phyloP scores from a whole-genome alignment of 768 basidiomycete genomes.

The Leucosporidium yakuticum region DNA sequence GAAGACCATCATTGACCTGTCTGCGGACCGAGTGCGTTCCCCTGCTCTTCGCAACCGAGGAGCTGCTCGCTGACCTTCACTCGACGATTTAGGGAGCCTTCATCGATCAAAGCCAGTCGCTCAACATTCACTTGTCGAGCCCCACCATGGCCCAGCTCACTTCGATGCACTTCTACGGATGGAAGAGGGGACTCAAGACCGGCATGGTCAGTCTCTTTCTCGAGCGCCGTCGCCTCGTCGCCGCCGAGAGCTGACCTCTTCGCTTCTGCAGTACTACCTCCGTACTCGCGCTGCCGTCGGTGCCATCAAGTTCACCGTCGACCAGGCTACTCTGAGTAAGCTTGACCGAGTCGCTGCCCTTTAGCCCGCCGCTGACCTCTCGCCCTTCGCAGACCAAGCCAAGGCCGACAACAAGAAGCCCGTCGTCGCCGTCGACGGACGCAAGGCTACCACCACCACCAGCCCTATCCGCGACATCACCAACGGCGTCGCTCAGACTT shows the following conservation, averaged over 20 bases:
- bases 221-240: not conserved
- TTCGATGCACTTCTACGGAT: conserved; percentile 98
- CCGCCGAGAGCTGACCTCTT: not conserved
- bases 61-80: not conserved
- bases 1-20: conserved; percentile 95
- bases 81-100: conserved; percentile 61
- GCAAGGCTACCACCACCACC: not conserved
- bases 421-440: not conserved
- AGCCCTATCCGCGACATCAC: conserved; percentile 36
- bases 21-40: conserved; percentile 70
- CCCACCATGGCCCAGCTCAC: conserved; percentile 89
- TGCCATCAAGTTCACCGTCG: conserved; percentile 94
- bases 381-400: conserved; percentile 38
- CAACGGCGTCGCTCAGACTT: conserved; percentile 35
- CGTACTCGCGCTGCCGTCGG: conserved; percentile 89
- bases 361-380: not conserved
- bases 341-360: not conserved
- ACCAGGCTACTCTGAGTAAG: conserved; percentile 40
- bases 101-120: conserved; percentile 90
- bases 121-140: conserved; percentile 86
- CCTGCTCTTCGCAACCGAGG: not conserved
- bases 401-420: conserved; percentile 37
- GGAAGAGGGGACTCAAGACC: conserved; percentile 99
- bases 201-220: conserved; percentile 57
- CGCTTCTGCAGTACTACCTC: conserved; percentile 56